Conservation (phyloP, 345 rosid genomes). For the Rhizophora mangle region DNA sequence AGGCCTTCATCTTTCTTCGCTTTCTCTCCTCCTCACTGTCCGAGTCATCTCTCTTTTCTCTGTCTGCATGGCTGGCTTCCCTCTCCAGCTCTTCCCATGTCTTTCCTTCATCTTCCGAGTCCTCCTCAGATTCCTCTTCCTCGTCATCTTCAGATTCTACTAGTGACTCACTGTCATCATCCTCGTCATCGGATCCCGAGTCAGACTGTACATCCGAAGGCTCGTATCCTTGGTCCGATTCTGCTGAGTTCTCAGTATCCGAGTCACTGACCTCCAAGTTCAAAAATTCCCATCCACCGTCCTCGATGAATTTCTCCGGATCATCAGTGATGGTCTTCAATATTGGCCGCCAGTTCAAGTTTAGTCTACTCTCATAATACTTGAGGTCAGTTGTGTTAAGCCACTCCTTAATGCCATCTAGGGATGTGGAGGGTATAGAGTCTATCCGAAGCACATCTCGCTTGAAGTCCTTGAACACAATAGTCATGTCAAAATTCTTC, state of each 20-base stretch:
- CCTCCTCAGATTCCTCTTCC: slow-evolving; percentile 67
- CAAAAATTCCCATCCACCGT: slow-evolving; percentile 94
- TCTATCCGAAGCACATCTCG: slow-evolving; percentile 80
- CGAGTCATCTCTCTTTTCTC: slow-evolving; percentile 75
- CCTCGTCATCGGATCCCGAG: slow-evolving; percentile 56
- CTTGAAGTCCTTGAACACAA: slow-evolving; percentile 92
- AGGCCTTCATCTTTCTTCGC: slow-evolving; percentile 81
- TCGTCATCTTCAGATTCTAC: slow-evolving; percentile 87
- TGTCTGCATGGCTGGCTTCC: slow-evolving; percentile 92
- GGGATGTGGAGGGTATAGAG: slow-evolving; percentile 70
- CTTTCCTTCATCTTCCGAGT: slow-evolving; percentile 83
- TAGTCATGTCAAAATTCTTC: slow-evolving; percentile 90
- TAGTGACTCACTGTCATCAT: slow-evolving; percentile 64
- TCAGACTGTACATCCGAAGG: slow-evolving; percentile 85
- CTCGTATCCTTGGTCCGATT: slow-evolving; percentile 85
- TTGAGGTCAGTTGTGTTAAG: slow-evolving; percentile 85
- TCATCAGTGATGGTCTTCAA: slow-evolving; percentile 87
- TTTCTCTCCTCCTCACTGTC: slow-evolving; percentile 94
- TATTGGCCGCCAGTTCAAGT: slow-evolving; percentile 90
- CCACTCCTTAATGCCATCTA: slow-evolving; percentile 93
- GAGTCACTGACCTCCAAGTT: slow-evolving; percentile 86
- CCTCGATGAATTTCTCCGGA: slow-evolving; percentile 75
- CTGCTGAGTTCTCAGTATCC: slow-evolving; percentile 71
- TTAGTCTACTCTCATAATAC: slow-evolving; percentile 91
- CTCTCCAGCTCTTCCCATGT: slow-evolving; percentile 99